Base-by-base conservation (phyloP, 2,329 filamentous ascomycete species). In the Aspergillus tamarii region DNA sequence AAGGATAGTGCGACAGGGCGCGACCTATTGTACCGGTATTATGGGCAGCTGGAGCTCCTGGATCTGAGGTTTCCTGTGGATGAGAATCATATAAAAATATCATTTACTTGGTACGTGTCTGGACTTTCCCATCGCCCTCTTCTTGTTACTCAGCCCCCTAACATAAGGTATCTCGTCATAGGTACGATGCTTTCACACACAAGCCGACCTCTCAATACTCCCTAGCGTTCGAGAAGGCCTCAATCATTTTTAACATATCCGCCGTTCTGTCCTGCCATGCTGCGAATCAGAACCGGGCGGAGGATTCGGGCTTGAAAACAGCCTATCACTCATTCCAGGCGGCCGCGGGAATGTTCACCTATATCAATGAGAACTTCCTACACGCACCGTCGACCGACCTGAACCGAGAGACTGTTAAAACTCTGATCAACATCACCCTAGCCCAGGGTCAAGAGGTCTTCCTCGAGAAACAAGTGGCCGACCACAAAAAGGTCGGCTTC, bases 171-270 rank as follows among this genome's bases (percentile, higher is more conserved):
- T 56, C 54, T 45, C 46, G 57, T 43, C 52, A 4, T 74, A 97
- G 93, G 93, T 98, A 96, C 81, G 95, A 99, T 79, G 95, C 96
- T n/a, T 99, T 99, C 77, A 99, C 95, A 52, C 94, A 97, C 78
- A 97, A 98, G 75, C 87, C 93, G n/a, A 99, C 95, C 5, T 89
- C 94, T 4, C 95, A 99, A 78, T 97, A 96, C 82, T 97, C 94
- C 9, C 85, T 99, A 55, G 95, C 95, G 55, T 99, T 96, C 77
- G 95, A 99, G 79, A 99, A 99, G 77, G 95, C 95, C 16, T 98
- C 94, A 72, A 96, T 99, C 75, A 97, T 99, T 73, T 99, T 99
- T 85, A 99, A 99, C 80, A 99, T 99, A 70, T 96, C 94, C 43
- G 94, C 95, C 70, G 94, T 98, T 30, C 85, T 99, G 23, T 98